A percentile compares a stretch with the other conserved stretches of the same genome.
These are phyloP conservation scores for Russula ochroleuca DNA, from an alignment of 768 basidiomycete species.

Conservation along the genomic window DNA sequence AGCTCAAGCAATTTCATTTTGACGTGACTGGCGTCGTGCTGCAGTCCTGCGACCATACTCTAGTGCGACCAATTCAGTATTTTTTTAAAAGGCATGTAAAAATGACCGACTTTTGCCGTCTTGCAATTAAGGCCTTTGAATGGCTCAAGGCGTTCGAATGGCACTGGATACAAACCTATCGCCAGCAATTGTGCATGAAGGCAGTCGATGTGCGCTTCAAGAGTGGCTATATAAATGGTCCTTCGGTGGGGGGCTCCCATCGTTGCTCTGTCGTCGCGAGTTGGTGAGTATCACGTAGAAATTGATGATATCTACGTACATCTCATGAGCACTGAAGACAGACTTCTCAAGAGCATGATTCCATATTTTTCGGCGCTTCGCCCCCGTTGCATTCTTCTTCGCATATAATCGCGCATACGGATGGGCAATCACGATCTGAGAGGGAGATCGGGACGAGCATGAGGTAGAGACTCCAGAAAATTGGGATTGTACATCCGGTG, in stretches of 20 bases:
- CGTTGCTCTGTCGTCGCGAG: constrained; percentile 44
- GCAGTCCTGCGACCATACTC: constrained; percentile 72
- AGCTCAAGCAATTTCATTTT: constrained; percentile 65
- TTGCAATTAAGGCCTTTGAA: constrained; percentile 72
- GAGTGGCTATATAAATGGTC: constrained; percentile 64
- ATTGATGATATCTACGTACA: constrained; percentile 41
- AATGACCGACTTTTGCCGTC: constrained; percentile 57
- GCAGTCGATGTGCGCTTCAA: constrained; percentile 67
- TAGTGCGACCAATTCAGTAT: constrained; percentile 30
- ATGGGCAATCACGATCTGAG: constrained; percentile 44
- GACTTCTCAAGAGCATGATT: constrained; percentile 71
- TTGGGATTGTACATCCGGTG: constrained; percentile 12
- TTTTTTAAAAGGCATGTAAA: neutral
- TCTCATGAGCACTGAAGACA: constrained; percentile 60
- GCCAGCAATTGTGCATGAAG: constrained; percentile 57
- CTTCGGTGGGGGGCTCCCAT: constrained; percentile 65
- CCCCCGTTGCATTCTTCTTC: constrained; percentile 47
- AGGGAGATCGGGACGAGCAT: constrained; percentile 6
- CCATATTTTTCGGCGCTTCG: constrained; percentile 72
- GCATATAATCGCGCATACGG: constrained; percentile 69
- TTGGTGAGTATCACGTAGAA: neutral
- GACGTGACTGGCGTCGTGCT: constrained; percentile 56
- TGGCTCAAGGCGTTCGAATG: constrained; percentile 51
- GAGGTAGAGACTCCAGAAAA: constrained; percentile 13
- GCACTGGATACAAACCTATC: constrained; percentile 53